Conservation (phyloP, 805 yeast species). For the Yamadazyma tumulicola region DNA sequence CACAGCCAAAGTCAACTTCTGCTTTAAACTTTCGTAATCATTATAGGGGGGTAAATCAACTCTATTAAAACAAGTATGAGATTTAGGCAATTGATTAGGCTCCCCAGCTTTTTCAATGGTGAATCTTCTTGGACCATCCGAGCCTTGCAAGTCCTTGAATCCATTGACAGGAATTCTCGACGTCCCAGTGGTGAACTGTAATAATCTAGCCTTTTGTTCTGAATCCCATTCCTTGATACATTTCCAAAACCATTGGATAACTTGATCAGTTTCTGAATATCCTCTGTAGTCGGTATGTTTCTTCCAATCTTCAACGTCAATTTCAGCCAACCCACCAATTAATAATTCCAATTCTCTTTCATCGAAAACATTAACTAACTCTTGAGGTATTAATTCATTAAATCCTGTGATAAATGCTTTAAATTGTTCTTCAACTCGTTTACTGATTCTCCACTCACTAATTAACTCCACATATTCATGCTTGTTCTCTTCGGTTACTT, state of each 20-base stretch:
- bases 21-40: conserved; percentile 78
- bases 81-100: conserved; percentile 86
- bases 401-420: conserved; percentile 96
- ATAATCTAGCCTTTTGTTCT: conserved; percentile 90
- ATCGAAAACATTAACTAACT: conserved; percentile 92
- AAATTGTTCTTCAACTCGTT: conserved; percentile 92
- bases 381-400: conserved; percentile 96
- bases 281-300: conserved; percentile 98
- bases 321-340: conserved; percentile 97
- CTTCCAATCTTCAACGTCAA: conserved; percentile 98
- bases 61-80: conserved; percentile 98
- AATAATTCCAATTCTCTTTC: conserved; percentile 95
- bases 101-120: conserved; percentile 99
- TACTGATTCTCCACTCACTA: conserved; percentile 93
- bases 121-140: conserved; percentile 98
- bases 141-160: conserved; percentile 96
- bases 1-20: conserved; percentile 91
- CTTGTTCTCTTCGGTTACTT: conserved; percentile 92
- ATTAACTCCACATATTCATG: conserved; percentile 92
- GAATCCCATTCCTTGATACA: conserved; percentile 92
- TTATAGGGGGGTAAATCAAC: conserved; percentile 95
- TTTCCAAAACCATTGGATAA: conserved; percentile 98
- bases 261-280: conserved; percentile 93
- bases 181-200: conserved; percentile 98
- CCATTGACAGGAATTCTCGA: conserved; percentile 99